phyloP scores from a whole-genome alignment of 371 early-diverging fungal genomes.

The Thermomucor indicae-seudaticae region DNA sequence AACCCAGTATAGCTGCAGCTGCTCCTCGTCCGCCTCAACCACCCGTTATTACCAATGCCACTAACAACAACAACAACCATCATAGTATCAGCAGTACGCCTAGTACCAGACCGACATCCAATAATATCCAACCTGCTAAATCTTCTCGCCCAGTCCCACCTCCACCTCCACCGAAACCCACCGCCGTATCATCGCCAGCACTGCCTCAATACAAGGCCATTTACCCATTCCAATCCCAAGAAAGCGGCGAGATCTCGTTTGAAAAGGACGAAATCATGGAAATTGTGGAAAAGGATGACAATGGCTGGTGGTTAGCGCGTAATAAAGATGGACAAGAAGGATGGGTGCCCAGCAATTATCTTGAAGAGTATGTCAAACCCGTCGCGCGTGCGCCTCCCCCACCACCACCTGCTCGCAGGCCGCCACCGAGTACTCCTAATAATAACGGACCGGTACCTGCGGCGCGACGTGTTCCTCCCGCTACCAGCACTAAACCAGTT shows the following conservation, averaged over 20 bases:
- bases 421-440: slow-evolving; percentile 38
- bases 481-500: slow-evolving; percentile 43
- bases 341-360: slow-evolving; percentile 85
- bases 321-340: slow-evolving; percentile 73
- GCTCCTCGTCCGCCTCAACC: slow-evolving; percentile 6
- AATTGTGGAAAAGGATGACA: slow-evolving; percentile 74
- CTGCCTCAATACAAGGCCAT: slow-evolving; percentile 68
- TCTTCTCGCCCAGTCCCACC: slow-evolving; percentile 19
- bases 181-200: slow-evolving; percentile 39
- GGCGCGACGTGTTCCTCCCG: slow-evolving; percentile 41
- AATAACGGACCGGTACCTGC: not conserved
- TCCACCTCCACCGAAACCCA: slow-evolving; percentile 62
- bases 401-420: slow-evolving; percentile 47
- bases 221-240: slow-evolving; percentile 67
- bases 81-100: no score
- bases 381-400: slow-evolving; percentile 53
- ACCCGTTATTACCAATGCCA: slow-evolving; percentile 11
- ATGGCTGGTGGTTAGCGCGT: slow-evolving; percentile 85
- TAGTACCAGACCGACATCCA: slow-evolving; percentile 9
- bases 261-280: slow-evolving; percentile 68
- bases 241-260: slow-evolving; percentile 67
- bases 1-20: no score
- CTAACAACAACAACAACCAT: no score
- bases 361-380: slow-evolving; percentile 54
- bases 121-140: not conserved